Evolutionary conservation across 106 monocot species (phyloP), one percentile per base, ranked within the genome.

Genomic region (Dendrobium huoshanense): DNA sequence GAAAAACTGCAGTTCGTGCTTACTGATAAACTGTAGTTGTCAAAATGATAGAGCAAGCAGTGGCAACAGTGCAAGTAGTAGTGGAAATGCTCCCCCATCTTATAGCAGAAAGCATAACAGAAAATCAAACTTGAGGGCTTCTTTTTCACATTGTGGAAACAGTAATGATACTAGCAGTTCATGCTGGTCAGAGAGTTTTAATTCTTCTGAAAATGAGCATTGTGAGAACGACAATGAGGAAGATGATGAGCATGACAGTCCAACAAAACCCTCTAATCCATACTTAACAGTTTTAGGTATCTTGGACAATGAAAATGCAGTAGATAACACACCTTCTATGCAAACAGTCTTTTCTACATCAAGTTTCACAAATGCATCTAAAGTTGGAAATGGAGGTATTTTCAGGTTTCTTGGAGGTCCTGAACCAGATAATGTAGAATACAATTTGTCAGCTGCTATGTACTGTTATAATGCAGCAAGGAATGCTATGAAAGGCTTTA

Each of bases 1-100:
- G 47, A 81, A 86, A 77, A 99, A 93, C 58, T 99, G 99, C 75
- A 87, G 80, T 80, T 91, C 87, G 33, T 95, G 99, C 82, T 95
- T 88, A 45, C 75, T 99, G 55, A 83, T 95, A 68, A 99, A 99
- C 74, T 99, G 99, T 79, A 95, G 99, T 59, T 99, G 99, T 79
- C 87, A 90, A 80, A 88, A 84, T 85, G 99, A 99, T 78, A 91
- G 99, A 47, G 87, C 84, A 78, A 95, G 83, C 77, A 99, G 99
- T 86, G 95, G 95, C 73, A 90, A 76, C 82, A 99, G 95, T 84
- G 99, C 99, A 73, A 99, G 95, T 82, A 95, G 99, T 85, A 99
- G 76, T 54, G 76, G 85, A 73, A 83, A 83, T 78, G 55, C 76
- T 73, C 43, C 80, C 13, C 73, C 79, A 59, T 49, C 68, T 51